Base-by-base conservation (phyloP, 2,329 filamentous ascomycete species). In the Lasiodiplodia sp. region DNA sequence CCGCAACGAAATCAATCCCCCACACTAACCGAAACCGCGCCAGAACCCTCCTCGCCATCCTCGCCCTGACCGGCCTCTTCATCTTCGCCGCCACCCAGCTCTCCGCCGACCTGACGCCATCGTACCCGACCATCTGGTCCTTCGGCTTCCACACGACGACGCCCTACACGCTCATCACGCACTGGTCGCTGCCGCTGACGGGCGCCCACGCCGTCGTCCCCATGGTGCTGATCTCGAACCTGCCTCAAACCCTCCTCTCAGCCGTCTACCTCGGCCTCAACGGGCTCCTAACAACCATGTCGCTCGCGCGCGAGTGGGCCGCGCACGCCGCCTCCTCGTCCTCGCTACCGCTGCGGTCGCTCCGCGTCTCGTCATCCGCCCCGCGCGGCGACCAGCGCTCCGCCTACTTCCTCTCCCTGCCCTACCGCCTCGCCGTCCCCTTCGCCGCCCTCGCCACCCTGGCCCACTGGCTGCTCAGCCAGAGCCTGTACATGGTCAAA, bases 221-320 rank as follows among this genome's bases (percentile, higher is more conserved):
- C 0, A 28, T 23, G 8, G 10, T 57, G 3, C 44, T 65, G 2
- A 16, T 86, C 0, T 82, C 80, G 40, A 87, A 87, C 70, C 31
- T 78, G 0, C 83, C 84, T 0, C 85, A 87, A 70, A 66, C 84
- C 0, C 65, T 86, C 3, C 69, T 86, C 0, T 84, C 83, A 0
- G 72, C 83, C 16, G 57, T 83, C 2, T 86, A 87, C 71, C 73
- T 85, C 3, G 72, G 75, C 1, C 80, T 81, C 72, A 86, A 86
- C 70, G 73, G 72, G 1, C 73, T 86, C 5, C 76, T 83, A n/a
- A 87, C 83, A 0, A 77, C 73, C 2, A 84, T 86, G 74, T 76
- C 84, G 0, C 72, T 82, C 0, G 82, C 80, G 0, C 72, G 76
- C 8, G 87, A 88, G 73, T 83, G 82, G 72, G 14, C 37, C 8